Base-by-base conservation (phyloP, 192 early-diverging fungal genomes). In the Geranomyces michiganensis region DNA sequence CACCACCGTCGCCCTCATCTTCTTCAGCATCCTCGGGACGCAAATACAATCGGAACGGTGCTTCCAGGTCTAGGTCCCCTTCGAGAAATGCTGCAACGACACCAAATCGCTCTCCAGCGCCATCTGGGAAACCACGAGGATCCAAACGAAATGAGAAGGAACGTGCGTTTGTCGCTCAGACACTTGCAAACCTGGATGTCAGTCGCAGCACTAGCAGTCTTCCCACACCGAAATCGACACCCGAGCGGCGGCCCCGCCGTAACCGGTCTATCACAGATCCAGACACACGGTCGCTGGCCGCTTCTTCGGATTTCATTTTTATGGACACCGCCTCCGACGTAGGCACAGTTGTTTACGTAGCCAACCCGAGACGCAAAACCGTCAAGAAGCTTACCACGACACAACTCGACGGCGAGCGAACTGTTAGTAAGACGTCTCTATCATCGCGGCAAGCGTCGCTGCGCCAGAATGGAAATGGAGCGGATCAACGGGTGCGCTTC, bases 121-220 rank as follows among this genome's bases (percentile, higher is more conserved):
- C 36, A 10, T 41, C 36, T 7, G 5, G 5, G 10, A 41, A 41
- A 41, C 36, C 36, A 41, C 36, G 36, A 41, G 36, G 5, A 10
- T 41, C 36, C 5, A 41, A 10, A 41, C 36, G 36, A 10, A 41
- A 41, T 41, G 36, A 41, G 10, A 53, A 53, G 51, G 24, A 53
- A 53, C 51, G 51, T 4, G n/a, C 19, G 51, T 53, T 53, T 26
- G 51, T 53, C 15, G n/a, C 51, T 17, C 51, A 26, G 19, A 15
- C 51, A 7, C 51, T 53, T 15, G 51, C 51, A n/a, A 53, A 53
- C 24, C 51, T 26, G 51, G 51, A 53, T 26, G 24, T 53, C 15
- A 53, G 24, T 53, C 19, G 51, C 51, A 53, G 51, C 51, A 53
- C 51, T 17, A 53, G 4, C 51, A 53, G 51, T 26, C 51, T 53